Evolutionary conservation across 768 basidiomycete genomes (phyloP).

Genomic region (Lactarius pseudohatsudake): DNA sequence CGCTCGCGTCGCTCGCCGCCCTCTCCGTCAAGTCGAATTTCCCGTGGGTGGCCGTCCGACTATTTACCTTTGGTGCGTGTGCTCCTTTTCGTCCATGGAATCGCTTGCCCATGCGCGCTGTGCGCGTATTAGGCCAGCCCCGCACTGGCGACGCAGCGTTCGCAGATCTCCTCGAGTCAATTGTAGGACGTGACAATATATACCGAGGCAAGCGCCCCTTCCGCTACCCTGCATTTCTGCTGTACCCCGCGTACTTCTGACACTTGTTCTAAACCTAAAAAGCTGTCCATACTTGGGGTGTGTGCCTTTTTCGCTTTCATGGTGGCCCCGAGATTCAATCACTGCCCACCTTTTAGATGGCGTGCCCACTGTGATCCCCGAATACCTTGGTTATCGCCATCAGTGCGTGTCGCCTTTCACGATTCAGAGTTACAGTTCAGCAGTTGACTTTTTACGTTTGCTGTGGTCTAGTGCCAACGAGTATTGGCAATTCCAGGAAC

Average conservation of each 20-base stretch:
- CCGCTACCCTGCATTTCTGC: not conserved
- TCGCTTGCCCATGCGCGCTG: not conserved
- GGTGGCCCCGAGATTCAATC: not conserved
- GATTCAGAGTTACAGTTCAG: not conserved
- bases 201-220: slow-evolving; percentile 40
- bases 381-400: slow-evolving; percentile 47
- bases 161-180: slow-evolving; percentile 42
- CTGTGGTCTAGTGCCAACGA: slow-evolving; percentile 35
- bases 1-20: slow-evolving; percentile 31
- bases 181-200: slow-evolving; percentile 40
- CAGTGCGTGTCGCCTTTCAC: slow-evolving; percentile 34
- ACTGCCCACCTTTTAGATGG: slow-evolving; percentile 39
- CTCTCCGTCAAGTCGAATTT: slow-evolving; percentile 29
- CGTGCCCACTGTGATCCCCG: slow-evolving; percentile 51
- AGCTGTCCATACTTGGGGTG: slow-evolving; percentile 49
- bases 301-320: not conserved
- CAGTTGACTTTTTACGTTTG: not conserved
- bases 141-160: slow-evolving; percentile 46
- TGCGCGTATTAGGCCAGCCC: slow-evolving; percentile 44
- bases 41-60: slow-evolving; percentile 22
- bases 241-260: slow-evolving; percentile 8
- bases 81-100: not conserved
- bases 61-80: slow-evolving; percentile 50
- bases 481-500: slow-evolving; percentile 53
- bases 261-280: not conserved